Conservation (phyloP, 2,329 filamentous ascomycete species). For the Penicillium hesseltinei region DNA sequence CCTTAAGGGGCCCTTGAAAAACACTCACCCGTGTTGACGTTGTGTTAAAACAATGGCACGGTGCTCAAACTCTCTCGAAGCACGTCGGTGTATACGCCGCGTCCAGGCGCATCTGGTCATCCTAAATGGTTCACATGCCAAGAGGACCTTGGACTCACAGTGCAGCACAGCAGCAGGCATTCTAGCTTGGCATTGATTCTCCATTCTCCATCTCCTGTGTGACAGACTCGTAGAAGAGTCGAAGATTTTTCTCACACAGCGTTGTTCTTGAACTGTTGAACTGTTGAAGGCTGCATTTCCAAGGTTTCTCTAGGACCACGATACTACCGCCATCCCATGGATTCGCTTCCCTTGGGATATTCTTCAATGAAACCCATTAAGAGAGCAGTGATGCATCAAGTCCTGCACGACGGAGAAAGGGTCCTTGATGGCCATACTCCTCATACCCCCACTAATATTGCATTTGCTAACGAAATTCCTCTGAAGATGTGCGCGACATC, state of each 20-base stretch:
- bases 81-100: constrained; percentile 85
- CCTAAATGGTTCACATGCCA: constrained; percentile 69
- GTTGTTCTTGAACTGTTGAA: constrained; percentile 59
- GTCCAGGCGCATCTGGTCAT: constrained; percentile 83
- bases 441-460: constrained; percentile 47
- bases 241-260: constrained; percentile 64
- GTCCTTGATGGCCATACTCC: constrained; percentile 46
- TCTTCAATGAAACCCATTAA: constrained; percentile 46
- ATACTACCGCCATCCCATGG: constrained; percentile 56
- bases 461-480: constrained; percentile 70
- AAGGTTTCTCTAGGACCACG: constrained; percentile 66
- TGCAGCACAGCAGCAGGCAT: constrained; percentile 71
- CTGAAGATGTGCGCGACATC: constrained; percentile 99
- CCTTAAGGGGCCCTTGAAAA: constrained; percentile 35
- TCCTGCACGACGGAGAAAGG: constrained; percentile 60
- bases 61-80: constrained; percentile 91
- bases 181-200: constrained; percentile 49
- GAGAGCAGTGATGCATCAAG: constrained; percentile 60
- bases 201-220: constrained; percentile 70
- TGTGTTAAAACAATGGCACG: constrained; percentile 61
- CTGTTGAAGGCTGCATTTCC: constrained; percentile 74
- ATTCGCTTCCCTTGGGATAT: constrained; percentile 47
- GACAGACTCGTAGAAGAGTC: constrained; percentile 67
- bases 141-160: constrained; percentile 84
- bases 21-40: constrained; percentile 49